Base-by-base conservation (phyloP, 768 basidiomycete genomes). In the Phylloporus rhodoxanthus region DNA sequence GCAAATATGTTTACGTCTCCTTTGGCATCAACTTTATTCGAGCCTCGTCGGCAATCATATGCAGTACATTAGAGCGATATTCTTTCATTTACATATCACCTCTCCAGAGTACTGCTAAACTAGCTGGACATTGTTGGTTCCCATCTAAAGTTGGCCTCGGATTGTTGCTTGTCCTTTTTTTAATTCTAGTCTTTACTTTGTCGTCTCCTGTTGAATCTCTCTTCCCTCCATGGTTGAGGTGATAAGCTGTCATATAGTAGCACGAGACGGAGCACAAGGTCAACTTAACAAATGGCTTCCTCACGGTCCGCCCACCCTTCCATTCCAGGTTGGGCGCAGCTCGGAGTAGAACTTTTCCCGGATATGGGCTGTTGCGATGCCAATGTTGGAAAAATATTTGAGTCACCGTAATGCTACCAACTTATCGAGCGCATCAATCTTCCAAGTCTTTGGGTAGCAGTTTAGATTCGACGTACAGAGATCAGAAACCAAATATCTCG, bases 11-110 rank as follows among this genome's bases (percentile, higher is more conserved):
- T 55, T 57, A 51, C 50, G 51, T 55, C 42, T 48, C 29, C 26
- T 36, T 55, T 48, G 50, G 49, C 54, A 48, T 44, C 43, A 57
- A 38, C 56, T 48, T 52, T 19, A 45, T 47, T 54, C 45, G 43
- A 55, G 61, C 54, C 53, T 67, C 57, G 63, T 56, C 50, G 52
- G 11, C 13, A 30, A 5, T 60, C 49, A 62, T 32, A 56, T 55
- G 57, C 55, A 48, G 67, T 62, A 67, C 60, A 57, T 53, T 58
- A 57, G 63, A 66, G 59, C 52, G 61, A 65, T 61, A 58, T 66
- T 61, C 63, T 50, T 54, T 66, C 61, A 43, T 62, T 66, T 69
- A 63, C 56, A 54, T 62, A 62, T 52, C 55, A 68, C 66, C 56
- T 29, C 62, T 68, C 62, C 55, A 2, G 48, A 42, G 61, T 54